These are phyloP conservation scores for Pyricularia pennisetigena DNA, from an alignment of 2,329 filamentous ascomycete species.

Conservation along the genomic window DNA sequence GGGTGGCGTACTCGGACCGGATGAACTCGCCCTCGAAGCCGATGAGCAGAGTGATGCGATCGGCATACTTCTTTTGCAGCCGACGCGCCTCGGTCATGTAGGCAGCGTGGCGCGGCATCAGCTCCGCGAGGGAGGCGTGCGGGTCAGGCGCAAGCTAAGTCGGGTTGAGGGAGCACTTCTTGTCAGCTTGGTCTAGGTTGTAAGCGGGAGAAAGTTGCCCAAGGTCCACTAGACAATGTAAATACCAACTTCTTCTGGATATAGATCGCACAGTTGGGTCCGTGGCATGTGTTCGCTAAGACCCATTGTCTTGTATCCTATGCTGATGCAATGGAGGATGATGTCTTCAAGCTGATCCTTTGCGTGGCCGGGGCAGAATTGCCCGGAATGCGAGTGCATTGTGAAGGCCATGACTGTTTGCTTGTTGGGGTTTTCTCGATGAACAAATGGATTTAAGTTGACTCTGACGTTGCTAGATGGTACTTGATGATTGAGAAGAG, in stretches of 20 bases:
- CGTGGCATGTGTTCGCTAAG: conserved; percentile 95
- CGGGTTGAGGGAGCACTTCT: background rate
- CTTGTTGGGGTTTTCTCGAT: background rate
- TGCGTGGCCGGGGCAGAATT: conserved; percentile 91
- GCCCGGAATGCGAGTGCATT: conserved; percentile 94
- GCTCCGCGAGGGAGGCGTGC: conserved; percentile 32
- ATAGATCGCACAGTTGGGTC: conserved; percentile 62
- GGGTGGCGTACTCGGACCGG: conserved; percentile 47
- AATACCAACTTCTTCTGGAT: conserved; percentile 70
- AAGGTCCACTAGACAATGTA: conserved; percentile 6
- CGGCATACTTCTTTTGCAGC: conserved; percentile 59
- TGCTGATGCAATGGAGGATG: conserved; percentile 64
- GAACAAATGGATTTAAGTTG: no score
- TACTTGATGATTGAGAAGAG: background rate
- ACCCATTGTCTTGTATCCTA: conserved; percentile 74
- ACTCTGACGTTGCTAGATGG: background rate
- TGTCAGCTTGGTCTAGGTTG: background rate
- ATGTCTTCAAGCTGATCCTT: conserved; percentile 77
- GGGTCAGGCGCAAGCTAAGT: conserved; percentile 39
- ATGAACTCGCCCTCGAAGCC: conserved; percentile 95
- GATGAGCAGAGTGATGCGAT: conserved; percentile 68
- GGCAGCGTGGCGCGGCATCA: conserved; percentile 50
- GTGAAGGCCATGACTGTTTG: conserved; percentile 84
- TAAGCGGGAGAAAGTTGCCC: background rate
- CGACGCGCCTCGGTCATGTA: conserved; percentile 70